Base-by-base conservation (phyloP, 2,329 filamentous ascomycete species). In the Tolypocladium album region DNA sequence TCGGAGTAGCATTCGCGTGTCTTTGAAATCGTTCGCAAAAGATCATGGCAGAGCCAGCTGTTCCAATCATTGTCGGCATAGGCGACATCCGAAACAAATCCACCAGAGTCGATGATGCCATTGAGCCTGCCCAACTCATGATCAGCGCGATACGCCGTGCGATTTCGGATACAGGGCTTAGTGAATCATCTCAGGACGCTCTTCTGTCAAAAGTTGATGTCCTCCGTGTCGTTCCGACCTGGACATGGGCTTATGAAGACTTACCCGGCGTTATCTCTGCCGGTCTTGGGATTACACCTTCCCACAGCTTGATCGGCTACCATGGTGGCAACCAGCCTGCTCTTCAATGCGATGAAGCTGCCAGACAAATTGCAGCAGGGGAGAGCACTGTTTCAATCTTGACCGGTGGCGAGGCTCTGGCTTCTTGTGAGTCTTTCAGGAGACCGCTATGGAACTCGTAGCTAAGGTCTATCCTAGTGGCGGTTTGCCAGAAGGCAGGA, bases 241-340 rank as follows among this genome's bases (percentile, higher is more conserved):
- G 85, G 85, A 87, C 85, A 0, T 88, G 85, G 85, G 79, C 81
- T 0, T 88, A 88, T 66, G 70, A 76, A 1, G 80, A 88, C 67
- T 70, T 88, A 1, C 83, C 85, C 0, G 76, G 74, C 6, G 71
- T 83, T 1, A 67, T 89, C 7, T 75, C 79, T 0, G 64, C 78
- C 45, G 77, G 74, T 43, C 69, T 88, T 3, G 75, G 74, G 0
- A 72, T 83, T 4, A 68, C 76, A 2, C 74, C 80, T 0, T 73
- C 71, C 1, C 79, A 83, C 64, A 77, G 74, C 56, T 70, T 74
- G 34, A 79, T 82, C 61, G 83, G 78, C 31, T 78, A 80, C 3
- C 84, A 88, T 73, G 85, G 84, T 0, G 86, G 86, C 0, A 83
- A 88, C 64, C 80, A 85, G 39, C 85, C 86, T 0, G 85, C 78